Evolutionary conservation across 2,329 filamentous ascomycete species (phyloP).

Genomic region (Paramyrothecium sp.): DNA sequence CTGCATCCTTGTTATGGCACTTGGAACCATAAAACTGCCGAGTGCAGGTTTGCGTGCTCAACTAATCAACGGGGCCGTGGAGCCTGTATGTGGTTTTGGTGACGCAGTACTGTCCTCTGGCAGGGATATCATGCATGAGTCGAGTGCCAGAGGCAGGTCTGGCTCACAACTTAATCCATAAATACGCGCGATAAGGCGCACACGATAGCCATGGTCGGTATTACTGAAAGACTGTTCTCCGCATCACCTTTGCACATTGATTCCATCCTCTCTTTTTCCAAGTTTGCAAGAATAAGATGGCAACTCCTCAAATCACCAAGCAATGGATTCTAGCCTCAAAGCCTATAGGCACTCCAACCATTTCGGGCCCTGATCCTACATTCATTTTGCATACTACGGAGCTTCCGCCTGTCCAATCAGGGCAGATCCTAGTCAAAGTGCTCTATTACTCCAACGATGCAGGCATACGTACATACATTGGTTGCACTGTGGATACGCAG

Average conservation of each 20-base stretch:
- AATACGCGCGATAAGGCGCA: too few species aligned
- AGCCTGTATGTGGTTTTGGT: too few species aligned
- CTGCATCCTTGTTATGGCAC: too few species aligned
- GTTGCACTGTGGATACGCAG: slow-evolving; percentile 22
- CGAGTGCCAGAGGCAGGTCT: too few species aligned
- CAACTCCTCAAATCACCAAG: slow-evolving; percentile 20
- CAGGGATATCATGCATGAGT: too few species aligned
- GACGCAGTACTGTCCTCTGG: too few species aligned
- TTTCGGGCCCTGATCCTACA: slow-evolving; percentile 21
- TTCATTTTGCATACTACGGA: slow-evolving; percentile 19
- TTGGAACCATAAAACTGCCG: too few species aligned
- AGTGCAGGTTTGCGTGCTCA: too few species aligned
- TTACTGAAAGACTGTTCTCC: too few species aligned
- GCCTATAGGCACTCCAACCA: slow-evolving; percentile 20
- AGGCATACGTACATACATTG: slow-evolving; percentile 24
- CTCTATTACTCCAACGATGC: slow-evolving; percentile 26
- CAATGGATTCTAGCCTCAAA: slow-evolving; percentile 26
- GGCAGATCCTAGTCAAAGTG: slow-evolving; percentile 23
- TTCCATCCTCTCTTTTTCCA: neutral
- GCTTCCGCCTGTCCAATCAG: slow-evolving; percentile 19
- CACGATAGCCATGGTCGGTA: too few species aligned
- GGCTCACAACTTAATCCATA: too few species aligned
- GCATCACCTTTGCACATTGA: neutral
- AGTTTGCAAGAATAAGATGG: slow-evolving; percentile 11
- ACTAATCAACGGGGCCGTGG: too few species aligned